These are phyloP conservation scores for Geotrichum cucujoidarum DNA, from an alignment of 1,139 yeast genomes.

Conservation along the genomic window DNA sequence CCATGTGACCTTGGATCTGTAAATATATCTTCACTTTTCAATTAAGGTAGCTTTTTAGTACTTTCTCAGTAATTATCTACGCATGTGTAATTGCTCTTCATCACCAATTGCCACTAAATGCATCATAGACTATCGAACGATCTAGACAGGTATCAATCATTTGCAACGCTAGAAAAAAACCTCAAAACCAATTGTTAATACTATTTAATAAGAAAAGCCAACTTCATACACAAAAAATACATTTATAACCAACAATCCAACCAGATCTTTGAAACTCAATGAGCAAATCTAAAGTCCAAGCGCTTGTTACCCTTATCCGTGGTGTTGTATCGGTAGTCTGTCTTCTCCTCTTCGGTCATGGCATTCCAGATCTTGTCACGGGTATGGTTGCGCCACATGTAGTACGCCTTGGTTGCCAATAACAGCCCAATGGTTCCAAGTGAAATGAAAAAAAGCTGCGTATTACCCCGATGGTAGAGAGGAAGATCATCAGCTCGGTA, in stretches of 20 bases:
- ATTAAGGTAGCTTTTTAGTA: too few relatives aligned
- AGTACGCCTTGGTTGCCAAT: constrained; percentile 37
- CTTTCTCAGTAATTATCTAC: too few relatives aligned
- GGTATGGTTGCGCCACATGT: constrained; percentile 44
- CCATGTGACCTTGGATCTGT: too few relatives aligned
- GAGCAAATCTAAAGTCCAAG: constrained; percentile 45
- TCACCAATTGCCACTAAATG: too few relatives aligned
- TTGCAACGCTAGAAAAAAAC: too few relatives aligned
- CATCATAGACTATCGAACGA: too few relatives aligned
- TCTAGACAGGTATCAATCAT: too few relatives aligned
- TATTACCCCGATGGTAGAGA: constrained; percentile 52
- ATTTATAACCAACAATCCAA: neutral
- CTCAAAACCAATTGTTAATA: too few relatives aligned
- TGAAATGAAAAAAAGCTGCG: constrained; percentile 41
- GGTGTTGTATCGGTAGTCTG: constrained; percentile 42
- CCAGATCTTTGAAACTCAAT: too few relatives aligned
- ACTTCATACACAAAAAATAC: neutral
- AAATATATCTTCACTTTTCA: too few relatives aligned
- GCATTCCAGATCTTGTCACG: constrained; percentile 46
- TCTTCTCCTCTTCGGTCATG: constrained; percentile 45
- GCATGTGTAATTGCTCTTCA: too few relatives aligned
- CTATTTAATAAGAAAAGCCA: neutral
- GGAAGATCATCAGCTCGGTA: constrained; percentile 58
- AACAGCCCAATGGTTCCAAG: constrained; percentile 29
- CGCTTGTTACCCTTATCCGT: constrained; percentile 49